Conservation (phyloP, 2,329 filamentous ascomycete species). For the Colletotrichum nymphaeae region DNA sequence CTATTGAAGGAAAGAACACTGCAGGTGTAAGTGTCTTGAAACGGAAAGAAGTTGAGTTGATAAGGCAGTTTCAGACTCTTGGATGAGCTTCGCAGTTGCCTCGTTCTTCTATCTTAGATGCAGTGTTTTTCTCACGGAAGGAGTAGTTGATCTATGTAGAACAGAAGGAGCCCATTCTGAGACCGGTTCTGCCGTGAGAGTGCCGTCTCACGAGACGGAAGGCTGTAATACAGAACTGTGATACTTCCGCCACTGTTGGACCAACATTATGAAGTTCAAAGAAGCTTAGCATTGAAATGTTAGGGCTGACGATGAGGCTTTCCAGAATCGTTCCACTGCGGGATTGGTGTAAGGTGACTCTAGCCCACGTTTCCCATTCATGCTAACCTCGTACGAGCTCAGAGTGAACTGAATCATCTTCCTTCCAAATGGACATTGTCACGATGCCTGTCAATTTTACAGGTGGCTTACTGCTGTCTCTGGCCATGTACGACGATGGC, state of each 20-base stretch:
- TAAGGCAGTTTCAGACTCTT: neutral
- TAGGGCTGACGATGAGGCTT: neutral
- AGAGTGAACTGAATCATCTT: neutral
- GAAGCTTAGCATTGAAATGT: neutral
- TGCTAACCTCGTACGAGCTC: neutral
- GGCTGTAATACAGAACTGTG: neutral
- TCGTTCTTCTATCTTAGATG: neutral
- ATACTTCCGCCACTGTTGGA: neutral
- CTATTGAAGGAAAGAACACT: neutral
- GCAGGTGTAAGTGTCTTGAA: too few relatives aligned
- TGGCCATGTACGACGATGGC: conserved; percentile 1
- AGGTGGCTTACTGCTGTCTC: conserved; percentile 1
- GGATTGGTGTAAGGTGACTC: neutral
- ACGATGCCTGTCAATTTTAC: neutral
- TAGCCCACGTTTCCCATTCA: neutral
- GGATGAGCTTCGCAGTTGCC: too few relatives aligned
- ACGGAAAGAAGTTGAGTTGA: neutral
- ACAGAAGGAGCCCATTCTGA: neutral
- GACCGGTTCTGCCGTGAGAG: neutral
- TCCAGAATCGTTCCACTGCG: neutral
- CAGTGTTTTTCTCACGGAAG: neutral
- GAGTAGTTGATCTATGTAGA: neutral
- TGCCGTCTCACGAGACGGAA: neutral
- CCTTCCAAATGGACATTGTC: neutral
- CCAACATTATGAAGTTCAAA: neutral